Evolutionary conservation across 2,329 filamentous ascomycete species (phyloP).

Genomic region (Cryphonectria naterciae): DNA sequence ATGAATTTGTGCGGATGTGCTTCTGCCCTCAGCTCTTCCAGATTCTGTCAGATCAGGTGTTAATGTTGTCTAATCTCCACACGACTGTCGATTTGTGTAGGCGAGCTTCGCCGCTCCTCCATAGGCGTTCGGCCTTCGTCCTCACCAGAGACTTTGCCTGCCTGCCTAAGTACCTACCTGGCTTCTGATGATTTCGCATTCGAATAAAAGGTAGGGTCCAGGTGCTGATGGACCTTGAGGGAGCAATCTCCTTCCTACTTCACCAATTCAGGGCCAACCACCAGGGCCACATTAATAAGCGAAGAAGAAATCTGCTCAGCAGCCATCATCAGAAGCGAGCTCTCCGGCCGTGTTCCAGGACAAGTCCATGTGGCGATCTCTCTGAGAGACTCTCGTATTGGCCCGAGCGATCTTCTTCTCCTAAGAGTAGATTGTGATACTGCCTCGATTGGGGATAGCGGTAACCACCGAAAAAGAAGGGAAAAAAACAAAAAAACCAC

Average conservation of each 20-base stretch:
- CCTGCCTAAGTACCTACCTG: neutral
- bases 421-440: neutral
- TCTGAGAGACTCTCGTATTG: constrained; percentile 6
- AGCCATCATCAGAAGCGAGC: neutral
- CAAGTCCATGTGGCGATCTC: neutral
- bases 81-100: neutral
- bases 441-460: neutral
- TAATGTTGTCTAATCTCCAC: neutral
- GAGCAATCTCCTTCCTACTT: neutral
- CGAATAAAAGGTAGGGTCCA: too few species aligned
- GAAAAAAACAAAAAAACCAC: too few species aligned
- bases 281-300: neutral
- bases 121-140: neutral
- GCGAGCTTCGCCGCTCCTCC: neutral
- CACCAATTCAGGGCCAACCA: neutral
- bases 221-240: neutral
- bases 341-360: neutral
- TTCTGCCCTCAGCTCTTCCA: neutral
- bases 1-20: neutral
- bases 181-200: neutral
- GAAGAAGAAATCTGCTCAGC: neutral
- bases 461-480: neutral
- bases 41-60: neutral
- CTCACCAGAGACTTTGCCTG: neutral
- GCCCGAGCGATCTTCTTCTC: neutral